Conservation (phyloP, 2,329 filamentous ascomycete species). For the Trichoderma aggressivum region DNA sequence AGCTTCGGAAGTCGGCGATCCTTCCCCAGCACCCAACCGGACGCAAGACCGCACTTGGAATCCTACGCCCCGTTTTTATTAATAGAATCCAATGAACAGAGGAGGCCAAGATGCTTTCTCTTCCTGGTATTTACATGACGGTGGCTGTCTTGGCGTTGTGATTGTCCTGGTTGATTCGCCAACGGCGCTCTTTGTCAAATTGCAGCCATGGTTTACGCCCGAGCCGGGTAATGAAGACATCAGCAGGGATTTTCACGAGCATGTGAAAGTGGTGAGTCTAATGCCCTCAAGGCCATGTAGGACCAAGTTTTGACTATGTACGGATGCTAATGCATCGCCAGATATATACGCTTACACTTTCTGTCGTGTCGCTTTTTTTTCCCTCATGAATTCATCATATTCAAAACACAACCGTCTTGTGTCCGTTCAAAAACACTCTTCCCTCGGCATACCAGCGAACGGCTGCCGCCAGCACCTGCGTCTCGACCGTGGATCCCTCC, state of each 20-base stretch:
- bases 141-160: not conserved
- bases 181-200: not conserved
- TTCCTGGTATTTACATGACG: not conserved
- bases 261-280: not conserved
- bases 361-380: not conserved
- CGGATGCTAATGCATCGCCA: conserved; percentile 1
- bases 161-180: not conserved
- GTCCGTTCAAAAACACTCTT: conserved; percentile 72
- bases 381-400: not conserved
- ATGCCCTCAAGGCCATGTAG: not conserved
- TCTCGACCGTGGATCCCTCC: conserved; percentile 81
- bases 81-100: not conserved
- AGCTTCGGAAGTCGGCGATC: not conserved
- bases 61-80: not conserved
- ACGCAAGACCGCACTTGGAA: not conserved
- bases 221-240: not conserved
- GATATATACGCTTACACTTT: not conserved
- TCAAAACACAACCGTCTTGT: conserved; percentile 76
- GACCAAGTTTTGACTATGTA: not conserved
- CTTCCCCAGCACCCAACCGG: not conserved
- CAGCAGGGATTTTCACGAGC: not conserved
- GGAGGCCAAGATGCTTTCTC: not conserved
- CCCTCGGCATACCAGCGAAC: conserved; percentile 83
- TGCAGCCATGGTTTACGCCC: not conserved
- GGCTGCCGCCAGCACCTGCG: conserved; percentile 74